phyloP scores from a whole-genome alignment of 2,329 filamentous ascomycete species.

The Penicillium thymicola region DNA sequence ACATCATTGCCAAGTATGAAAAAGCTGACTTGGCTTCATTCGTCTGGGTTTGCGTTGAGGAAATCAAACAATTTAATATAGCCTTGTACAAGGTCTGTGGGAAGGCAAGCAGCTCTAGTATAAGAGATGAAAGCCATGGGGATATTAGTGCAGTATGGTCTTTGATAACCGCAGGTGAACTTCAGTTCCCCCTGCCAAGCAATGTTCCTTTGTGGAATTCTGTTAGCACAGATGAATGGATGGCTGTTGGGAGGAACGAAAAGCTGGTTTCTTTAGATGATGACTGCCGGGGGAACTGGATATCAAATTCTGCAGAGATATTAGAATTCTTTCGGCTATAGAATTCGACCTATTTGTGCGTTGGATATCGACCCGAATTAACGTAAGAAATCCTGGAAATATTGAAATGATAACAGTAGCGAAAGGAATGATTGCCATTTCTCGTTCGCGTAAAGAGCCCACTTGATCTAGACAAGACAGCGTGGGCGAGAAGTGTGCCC shows the following conservation, averaged over 20 bases:
- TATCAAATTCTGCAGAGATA: conserved; percentile 8
- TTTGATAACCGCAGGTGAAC: conserved; percentile 11
- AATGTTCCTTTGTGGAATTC: conserved; percentile 17
- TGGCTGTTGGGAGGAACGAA: neutral
- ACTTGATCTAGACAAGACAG: too few relatives aligned
- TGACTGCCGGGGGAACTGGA: conserved; percentile 7
- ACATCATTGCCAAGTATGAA: conserved; percentile 21
- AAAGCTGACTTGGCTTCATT: conserved; percentile 13
- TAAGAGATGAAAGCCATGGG: neutral
- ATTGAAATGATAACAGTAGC: too few relatives aligned
- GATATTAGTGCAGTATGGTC: neutral
- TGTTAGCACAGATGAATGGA: conserved; percentile 8
- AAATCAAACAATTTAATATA: conserved; percentile 30
- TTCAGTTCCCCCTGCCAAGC: conserved; percentile 20
- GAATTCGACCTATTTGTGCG: neutral
- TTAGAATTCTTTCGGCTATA: neutral
- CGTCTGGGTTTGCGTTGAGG: conserved; percentile 27
- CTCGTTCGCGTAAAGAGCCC: too few relatives aligned
- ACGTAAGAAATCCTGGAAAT: too few relatives aligned
- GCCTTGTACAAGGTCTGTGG: conserved; percentile 26
- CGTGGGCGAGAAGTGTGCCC: too few relatives aligned
- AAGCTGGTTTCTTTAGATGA: neutral
- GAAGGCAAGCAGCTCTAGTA: neutral
- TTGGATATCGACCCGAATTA: too few relatives aligned
- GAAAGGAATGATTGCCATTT: too few relatives aligned